Conservation (phyloP, 257 asterid species). For the Salvia splendens region DNA sequence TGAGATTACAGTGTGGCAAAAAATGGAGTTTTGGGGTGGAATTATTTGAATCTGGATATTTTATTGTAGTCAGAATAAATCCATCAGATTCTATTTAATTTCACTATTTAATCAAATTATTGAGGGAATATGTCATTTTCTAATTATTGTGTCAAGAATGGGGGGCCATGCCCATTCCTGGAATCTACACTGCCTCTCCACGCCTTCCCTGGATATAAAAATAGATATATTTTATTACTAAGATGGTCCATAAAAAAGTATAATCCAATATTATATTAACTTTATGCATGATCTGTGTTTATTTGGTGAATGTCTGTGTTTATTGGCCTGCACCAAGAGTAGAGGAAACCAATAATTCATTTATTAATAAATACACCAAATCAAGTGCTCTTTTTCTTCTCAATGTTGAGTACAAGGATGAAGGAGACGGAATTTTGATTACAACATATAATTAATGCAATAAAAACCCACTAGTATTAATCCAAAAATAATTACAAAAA, state of each 20-base stretch:
- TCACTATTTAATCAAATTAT: slow-evolving; percentile 4
- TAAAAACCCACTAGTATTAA: too few relatives aligned
- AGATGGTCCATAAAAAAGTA: neutral
- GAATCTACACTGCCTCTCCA: slow-evolving; percentile 11
- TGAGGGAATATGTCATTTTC: neutral
- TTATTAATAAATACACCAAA: neutral
- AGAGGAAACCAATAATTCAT: slow-evolving; percentile 20
- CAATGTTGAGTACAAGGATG: neutral
- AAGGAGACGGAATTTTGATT: neutral
- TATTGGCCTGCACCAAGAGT: slow-evolving; percentile 16
- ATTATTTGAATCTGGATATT: neutral
- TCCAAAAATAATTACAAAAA: too few relatives aligned
- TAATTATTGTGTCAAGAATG: slow-evolving; percentile 14
- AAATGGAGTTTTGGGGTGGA: too few relatives aligned
- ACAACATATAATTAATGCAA: slow-evolving; percentile 9
- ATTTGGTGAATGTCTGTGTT: slow-evolving; percentile 14
- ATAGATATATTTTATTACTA: neutral
- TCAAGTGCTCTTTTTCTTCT: neutral
- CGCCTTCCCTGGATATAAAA: neutral
- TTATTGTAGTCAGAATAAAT: neutral
- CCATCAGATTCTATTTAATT: neutral
- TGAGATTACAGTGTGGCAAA: too few relatives aligned
- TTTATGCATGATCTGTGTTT: slow-evolving; percentile 1
- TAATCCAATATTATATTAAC: neutral
- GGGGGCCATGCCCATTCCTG: slow-evolving; percentile 19